Evolutionary conservation across 352 stramenopile genomes (phyloP).

Genomic region (Phytophthora kernoviae): DNA sequence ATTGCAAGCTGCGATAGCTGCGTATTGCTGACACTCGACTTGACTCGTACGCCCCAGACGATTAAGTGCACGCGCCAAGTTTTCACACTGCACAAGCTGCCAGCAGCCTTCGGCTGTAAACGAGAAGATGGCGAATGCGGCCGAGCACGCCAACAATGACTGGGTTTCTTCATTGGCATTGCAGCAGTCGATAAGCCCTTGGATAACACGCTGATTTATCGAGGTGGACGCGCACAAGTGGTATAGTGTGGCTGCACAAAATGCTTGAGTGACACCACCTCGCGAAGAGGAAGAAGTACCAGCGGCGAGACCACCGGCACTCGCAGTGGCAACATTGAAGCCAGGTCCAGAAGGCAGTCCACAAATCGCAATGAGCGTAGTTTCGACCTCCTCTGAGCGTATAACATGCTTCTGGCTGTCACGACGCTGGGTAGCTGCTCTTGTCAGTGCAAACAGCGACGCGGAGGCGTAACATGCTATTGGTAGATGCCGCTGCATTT

Average conservation of each 20-base stretch:
- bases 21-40: conserved; percentile 81
- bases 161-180: conserved; percentile 74
- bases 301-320: not conserved
- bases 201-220: conserved; percentile 52
- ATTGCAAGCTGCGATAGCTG: conserved; percentile 80
- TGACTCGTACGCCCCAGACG: conserved; percentile 71
- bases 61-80: conserved; percentile 74
- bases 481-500: conserved; percentile 41
- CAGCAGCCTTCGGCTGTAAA: conserved; percentile 67
- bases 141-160: conserved; percentile 71
- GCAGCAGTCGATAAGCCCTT: conserved; percentile 71
- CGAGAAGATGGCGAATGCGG: conserved; percentile 81
- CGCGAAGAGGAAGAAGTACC: conserved; percentile 2
- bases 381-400: conserved; percentile 47
- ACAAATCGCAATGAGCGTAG: conserved; percentile 57
- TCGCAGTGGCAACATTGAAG: conserved; percentile 1
- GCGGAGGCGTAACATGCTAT: conserved; percentile 56
- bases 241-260: conserved; percentile 77
- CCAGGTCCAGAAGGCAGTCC: conserved; percentile 27
- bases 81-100: conserved; percentile 45
- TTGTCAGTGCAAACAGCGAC: conserved; percentile 56
- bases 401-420: conserved; percentile 52
- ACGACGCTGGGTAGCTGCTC: conserved; percentile 57
- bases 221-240: conserved; percentile 69
- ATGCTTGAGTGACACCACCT: conserved; percentile 56